Conservation (phyloP, 192 early-diverging fungal species). For the Gryganskiella cystojenkinii region DNA sequence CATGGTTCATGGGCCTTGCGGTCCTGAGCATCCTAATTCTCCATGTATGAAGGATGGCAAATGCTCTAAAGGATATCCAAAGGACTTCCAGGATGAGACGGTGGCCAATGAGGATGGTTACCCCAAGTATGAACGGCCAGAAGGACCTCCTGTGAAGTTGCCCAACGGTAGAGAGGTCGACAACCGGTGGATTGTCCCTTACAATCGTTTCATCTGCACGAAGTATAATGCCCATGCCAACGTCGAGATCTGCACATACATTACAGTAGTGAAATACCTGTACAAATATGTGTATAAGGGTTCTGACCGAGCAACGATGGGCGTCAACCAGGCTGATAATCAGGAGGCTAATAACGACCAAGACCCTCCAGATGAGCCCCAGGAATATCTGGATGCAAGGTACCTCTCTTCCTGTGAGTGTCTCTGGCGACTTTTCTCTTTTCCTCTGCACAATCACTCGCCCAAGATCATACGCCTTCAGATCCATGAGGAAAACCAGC, state of each 20-base stretch:
- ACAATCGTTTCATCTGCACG: slow-evolving; percentile 40
- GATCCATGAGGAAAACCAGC: slow-evolving; percentile 14
- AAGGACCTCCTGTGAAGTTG: not conserved
- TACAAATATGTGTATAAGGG: slow-evolving; percentile 57
- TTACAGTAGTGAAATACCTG: slow-evolving; percentile 45
- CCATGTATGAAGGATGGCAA: slow-evolving; percentile 34
- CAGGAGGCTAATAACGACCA: too few relatives aligned
- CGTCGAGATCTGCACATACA: slow-evolving; percentile 45
- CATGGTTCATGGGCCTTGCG: slow-evolving; percentile 53
- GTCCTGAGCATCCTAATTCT: slow-evolving; percentile 1
- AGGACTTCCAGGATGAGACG: slow-evolving; percentile 2
- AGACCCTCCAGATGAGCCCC: slow-evolving; percentile 17
- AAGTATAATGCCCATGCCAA: slow-evolving; percentile 52
- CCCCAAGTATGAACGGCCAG: slow-evolving; percentile 24
- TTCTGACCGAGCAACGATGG: slow-evolving; percentile 26
- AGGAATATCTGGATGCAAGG: slow-evolving; percentile 3
- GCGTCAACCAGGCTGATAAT: not conserved
- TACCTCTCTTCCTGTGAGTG: slow-evolving; percentile 44
- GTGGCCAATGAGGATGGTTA: slow-evolving; percentile 28
- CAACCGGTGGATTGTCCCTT: slow-evolving; percentile 43
- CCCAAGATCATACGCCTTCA: slow-evolving; percentile 27
- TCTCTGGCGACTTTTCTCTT: slow-evolving; percentile 43
- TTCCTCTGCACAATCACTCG: slow-evolving; percentile 29
- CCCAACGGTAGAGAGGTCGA: slow-evolving; percentile 17
- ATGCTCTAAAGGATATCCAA: slow-evolving; percentile 48